Base-by-base conservation (phyloP, 768 basidiomycete species). In the Mycena rosella region DNA sequence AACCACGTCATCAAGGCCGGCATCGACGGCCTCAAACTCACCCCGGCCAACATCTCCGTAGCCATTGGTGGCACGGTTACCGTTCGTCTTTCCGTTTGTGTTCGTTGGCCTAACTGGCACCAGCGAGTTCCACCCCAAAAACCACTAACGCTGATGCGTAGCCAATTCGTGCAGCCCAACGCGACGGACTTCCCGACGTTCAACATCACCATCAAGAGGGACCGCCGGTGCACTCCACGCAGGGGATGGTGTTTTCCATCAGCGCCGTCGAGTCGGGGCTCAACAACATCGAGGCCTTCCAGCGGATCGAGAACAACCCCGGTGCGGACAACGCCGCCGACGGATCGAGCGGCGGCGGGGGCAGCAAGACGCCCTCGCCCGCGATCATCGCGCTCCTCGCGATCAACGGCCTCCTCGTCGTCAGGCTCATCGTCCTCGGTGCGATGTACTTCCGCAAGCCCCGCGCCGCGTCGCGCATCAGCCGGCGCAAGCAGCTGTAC, bases 221-320 rank as follows among this genome's bases (percentile, higher is more conserved):
- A 44, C 85, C 63, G 2, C 52, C 59, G 2, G 26, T 51, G 0
- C 69, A 86, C 74, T 86, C 85, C 73, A 76, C 75, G 1, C 60
- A 75, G 30, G 85, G 85, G 38, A 86, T 86, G 86, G 85, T 86
- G 59, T 85, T 85, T 73, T 71, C 83, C 15, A 78, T 78, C 63
- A 87, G 84, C 74, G 79, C 84, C 5, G 74, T 76, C 29, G 64
- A 66, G 64, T 36, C 54, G 2, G 64, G 69, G 2, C 68, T 64
- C 9, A 80, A 83, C 67, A 83, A 63, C 69, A 85, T 81, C 65
- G 80, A 69, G 5, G 83, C 82, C 0, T 85, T 84, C 78, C 44
- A 72, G 29, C 11, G 3, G 13, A 36, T 68, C 20, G 62, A 61
- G 0, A 24, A 13, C 2, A 27, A 44, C 2, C 44, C 55, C 7